Evolutionary conservation across 2,329 filamentous ascomycete species (phyloP), one percentile per base, ranked within the genome.

Genomic region (Epicoccum sorghinum): DNA sequence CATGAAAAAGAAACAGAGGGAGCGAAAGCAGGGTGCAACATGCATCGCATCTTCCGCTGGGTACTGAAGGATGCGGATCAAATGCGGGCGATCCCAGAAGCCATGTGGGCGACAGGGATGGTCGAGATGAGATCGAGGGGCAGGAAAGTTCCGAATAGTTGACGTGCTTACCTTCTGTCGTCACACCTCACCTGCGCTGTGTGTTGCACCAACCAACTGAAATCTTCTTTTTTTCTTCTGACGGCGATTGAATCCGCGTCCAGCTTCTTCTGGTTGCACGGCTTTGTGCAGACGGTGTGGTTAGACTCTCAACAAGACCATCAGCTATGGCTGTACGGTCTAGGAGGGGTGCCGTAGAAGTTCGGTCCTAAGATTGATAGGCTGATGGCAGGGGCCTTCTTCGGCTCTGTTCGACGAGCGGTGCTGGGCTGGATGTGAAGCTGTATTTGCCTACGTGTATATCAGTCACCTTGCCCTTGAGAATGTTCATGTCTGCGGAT

Each of bases 51-150:
- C 13, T 22, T 22, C 9, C n/a, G 35, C 9, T 8, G 14, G 14
- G n/a, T 3, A 18, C 35, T 18, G 35, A 4, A 18, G 5, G 23
- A 18, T 10, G 25, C 23, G 25, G 12, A 24, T 22, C 13, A 3
- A 2, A 33, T 33, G 32, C 32, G 10, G 32, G 32, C 55, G 29
- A 14, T 67, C 70, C 71, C 73, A 71, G 68, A 72, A 68, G 52
- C 29, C 59, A 56, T 68, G 71, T 63, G 70, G 68, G 70, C 71
- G 57, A 36, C 14, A 71, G 64, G 69, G 67, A 71, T 72, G 57
- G 37, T n/a, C 40, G 39, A 43, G 48, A 27, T 52, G 24, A 33
- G 48, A 47, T 45, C 38, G 42, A 38, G 39, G 46, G 36, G 52
- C 42, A 52, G 58, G 61, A 51, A 63, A 51, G 58, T 51, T 33